Conservation (phyloP, 1,284 basidiomycete genomes). For the Cystobasidium pallidum region DNA sequence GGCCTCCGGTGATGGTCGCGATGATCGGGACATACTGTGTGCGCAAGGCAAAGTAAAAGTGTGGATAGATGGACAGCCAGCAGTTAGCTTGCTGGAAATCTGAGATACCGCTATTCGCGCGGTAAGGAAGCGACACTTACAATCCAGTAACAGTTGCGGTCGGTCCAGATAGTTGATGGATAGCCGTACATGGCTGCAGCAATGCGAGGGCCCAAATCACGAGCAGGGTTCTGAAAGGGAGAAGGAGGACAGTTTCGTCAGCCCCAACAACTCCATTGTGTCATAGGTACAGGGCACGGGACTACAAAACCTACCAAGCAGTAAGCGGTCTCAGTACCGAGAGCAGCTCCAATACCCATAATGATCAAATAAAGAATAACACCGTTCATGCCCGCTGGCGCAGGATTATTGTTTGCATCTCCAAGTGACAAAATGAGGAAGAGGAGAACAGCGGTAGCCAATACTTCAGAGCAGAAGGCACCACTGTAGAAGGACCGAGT, state of each 20-base stretch:
- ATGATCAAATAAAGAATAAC: slow-evolving; percentile 51
- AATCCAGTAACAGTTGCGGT: slow-evolving; percentile 36
- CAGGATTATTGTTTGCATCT: slow-evolving; percentile 46
- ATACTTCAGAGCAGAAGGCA: slow-evolving; percentile 46
- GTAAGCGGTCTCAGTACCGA: slow-evolving; percentile 40
- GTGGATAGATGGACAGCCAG: not conserved
- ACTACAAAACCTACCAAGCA: slow-evolving; percentile 13
- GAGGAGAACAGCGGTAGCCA: slow-evolving; percentile 49
- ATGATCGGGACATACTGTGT: slow-evolving; percentile 43
- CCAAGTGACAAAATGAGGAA: slow-evolving; percentile 42
- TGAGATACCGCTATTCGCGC: no score
- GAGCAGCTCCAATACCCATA: slow-evolving; percentile 48
- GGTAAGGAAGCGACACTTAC: no score
- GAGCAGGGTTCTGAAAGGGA: slow-evolving; percentile 49
- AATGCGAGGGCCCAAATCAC: slow-evolving; percentile 54
- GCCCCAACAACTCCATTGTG: no score
- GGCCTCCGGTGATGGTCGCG: slow-evolving; percentile 45
- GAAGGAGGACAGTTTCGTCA: slow-evolving; percentile 14
- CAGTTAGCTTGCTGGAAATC: not conserved
- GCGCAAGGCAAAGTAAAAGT: not conserved
- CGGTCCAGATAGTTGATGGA: slow-evolving; percentile 44
- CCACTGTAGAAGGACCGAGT: no score
- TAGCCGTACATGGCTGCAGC: slow-evolving; percentile 52
- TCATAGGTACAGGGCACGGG: no score
- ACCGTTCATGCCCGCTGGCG: slow-evolving; percentile 51